Base-by-base conservation (phyloP, 768 basidiomycete species). In the Suillus tomentosus region DNA sequence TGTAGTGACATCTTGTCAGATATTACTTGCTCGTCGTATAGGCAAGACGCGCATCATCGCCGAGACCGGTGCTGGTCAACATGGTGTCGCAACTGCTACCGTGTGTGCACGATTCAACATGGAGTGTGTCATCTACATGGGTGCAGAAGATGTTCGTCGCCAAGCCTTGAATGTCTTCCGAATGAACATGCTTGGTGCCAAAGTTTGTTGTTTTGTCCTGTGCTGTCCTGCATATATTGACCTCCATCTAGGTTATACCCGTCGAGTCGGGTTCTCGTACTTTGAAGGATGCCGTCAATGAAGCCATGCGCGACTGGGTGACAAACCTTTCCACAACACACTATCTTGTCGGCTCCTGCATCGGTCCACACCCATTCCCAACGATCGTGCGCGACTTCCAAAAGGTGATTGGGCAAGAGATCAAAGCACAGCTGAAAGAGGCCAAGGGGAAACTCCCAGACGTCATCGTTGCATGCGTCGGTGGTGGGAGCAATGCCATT, bases 381-480 rank as follows among this genome's bases (percentile, higher is more conserved):
- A 99, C 97, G 24, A 94, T 99, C 64, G 97, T 99, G 50, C 90
- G 97, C 55, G 97, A 99, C 77, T 99, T 96, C 85, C 97, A 99
- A 74, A 88, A 89, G 68, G 86, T 99, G 43, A 99, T 99, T 68
- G 91, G 96, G 3, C 81, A 89, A 73, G 97, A 99, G 79, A 97
- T 99, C 79, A 99, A 95, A 78, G 78, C 79, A 19, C 97, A 99
- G 76, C 75, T 99, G 66, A 76, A 84, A 60, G 88, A 85, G 60
- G 78, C 76, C 51, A 83, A 82, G 53, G 91, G 92, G 24, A 97
- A 96, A 76, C 86, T 99, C 5, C 97, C 96, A 9, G 95, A 99
- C 68, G 92, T 86, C 5, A 87, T 99, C 51, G 91, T 99, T 6
- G 97, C 97, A 31, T 99, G 97, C 75, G 97, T 99, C 50, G 97